Conservation (phyloP, 2,329 filamentous ascomycete genomes). For the Pseudogymnoascus sp. region DNA sequence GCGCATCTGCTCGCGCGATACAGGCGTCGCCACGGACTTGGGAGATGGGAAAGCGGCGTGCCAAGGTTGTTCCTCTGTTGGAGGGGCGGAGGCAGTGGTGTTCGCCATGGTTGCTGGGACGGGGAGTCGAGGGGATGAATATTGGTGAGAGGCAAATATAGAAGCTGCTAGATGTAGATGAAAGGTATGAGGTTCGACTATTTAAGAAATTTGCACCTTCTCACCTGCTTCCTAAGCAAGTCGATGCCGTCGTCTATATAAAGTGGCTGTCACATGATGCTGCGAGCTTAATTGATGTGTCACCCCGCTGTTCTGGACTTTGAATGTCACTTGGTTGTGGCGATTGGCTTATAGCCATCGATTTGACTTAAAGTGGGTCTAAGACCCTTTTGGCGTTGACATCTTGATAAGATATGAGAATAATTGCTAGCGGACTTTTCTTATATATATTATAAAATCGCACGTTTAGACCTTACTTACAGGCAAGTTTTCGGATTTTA, state of each 20-base stretch:
- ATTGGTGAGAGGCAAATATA: background rate
- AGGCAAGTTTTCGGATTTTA: no score
- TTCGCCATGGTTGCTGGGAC: background rate
- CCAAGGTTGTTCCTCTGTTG: slow-evolving; percentile 10
- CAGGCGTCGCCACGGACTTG: background rate
- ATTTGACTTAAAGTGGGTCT: background rate
- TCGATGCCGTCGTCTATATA: background rate
- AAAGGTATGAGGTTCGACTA: background rate
- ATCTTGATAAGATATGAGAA: slow-evolving; percentile 3
- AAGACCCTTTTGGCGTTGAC: background rate
- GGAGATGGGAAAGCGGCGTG: slow-evolving; percentile 12
- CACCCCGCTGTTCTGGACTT: background rate
- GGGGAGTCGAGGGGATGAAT: background rate
- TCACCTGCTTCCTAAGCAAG: background rate
- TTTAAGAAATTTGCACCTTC: background rate
- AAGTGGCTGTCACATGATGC: background rate
- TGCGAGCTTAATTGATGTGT: background rate
- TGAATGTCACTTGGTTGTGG: background rate
- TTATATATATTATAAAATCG: background rate
- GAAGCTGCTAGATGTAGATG: background rate
- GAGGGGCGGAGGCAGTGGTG: background rate
- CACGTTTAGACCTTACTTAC: background rate
- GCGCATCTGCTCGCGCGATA: slow-evolving; percentile 10
- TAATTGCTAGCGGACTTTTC: background rate
- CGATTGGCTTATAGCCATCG: background rate